phyloP scores from a whole-genome alignment of 768 basidiomycete genomes.

The Mrakia frigida region DNA sequence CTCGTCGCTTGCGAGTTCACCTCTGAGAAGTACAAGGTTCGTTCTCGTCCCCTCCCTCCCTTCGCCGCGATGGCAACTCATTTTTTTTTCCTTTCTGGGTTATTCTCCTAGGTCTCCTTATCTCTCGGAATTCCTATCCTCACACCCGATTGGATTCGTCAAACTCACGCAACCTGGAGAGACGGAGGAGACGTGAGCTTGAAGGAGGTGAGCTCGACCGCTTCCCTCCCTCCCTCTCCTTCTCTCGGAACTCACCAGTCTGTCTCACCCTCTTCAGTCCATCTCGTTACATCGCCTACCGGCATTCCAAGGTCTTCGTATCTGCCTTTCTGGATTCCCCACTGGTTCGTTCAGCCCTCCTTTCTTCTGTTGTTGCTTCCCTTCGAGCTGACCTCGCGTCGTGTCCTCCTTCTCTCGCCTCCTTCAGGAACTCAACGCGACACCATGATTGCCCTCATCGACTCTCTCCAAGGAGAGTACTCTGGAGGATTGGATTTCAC shows the following conservation, averaged over 20 bases:
- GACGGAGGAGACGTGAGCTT: conserved; percentile 72
- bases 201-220: conserved; percentile 51
- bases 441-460: conserved; percentile 60
- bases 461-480: conserved; percentile 61
- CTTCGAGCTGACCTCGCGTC: neutral
- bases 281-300: conserved; percentile 60
- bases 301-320: conserved; percentile 62
- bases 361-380: neutral
- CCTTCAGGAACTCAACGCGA: conserved; percentile 52
- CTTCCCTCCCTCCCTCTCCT: neutral
- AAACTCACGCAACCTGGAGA: conserved; percentile 68
- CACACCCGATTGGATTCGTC: conserved; percentile 67
- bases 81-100: neutral
- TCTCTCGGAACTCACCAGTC: neutral
- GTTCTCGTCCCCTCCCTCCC: conserved; percentile 35
- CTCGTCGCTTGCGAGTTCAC: conserved; percentile 75
- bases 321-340: conserved; percentile 72
- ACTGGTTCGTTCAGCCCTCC: conserved; percentile 46
- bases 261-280: conserved; percentile 49
- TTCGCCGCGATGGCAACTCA: neutral
- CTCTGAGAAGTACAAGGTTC: conserved; percentile 74
- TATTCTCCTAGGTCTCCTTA: conserved; percentile 62
- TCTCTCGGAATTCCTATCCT: conserved; percentile 75
- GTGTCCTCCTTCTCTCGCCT: neutral
- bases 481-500: conserved; percentile 68